Conservation (phyloP, 2,329 filamentous ascomycete species). For the Pseudogymnoascus verrucosus region DNA sequence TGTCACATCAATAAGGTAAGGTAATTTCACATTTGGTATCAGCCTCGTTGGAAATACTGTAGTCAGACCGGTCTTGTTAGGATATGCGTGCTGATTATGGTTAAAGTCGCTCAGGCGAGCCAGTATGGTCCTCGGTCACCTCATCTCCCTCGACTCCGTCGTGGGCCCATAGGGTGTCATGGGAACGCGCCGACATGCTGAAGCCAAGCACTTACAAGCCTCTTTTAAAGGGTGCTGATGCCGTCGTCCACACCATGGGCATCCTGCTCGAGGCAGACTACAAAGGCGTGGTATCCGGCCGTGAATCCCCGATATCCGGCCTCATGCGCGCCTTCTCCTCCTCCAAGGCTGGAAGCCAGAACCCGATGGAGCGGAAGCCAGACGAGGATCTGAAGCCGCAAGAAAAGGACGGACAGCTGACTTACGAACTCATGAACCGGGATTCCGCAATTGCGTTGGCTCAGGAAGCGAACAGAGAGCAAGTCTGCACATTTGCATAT, state of each 20-base stretch:
- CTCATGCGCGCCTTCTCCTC: slow-evolving; percentile 70
- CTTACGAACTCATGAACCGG: slow-evolving; percentile 96
- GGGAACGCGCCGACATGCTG: slow-evolving; percentile 84
- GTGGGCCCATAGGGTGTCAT: slow-evolving; percentile 77
- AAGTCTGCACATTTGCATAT: slow-evolving; percentile 68
- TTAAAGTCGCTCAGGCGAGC: slow-evolving; percentile 77
- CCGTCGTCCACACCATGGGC: slow-evolving; percentile 90
- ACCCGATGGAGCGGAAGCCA: slow-evolving; percentile 58
- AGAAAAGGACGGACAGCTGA: slow-evolving; percentile 67
- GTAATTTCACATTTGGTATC: background rate
- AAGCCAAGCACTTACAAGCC: slow-evolving; percentile 70
- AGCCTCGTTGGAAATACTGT: background rate
- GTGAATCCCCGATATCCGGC: slow-evolving; percentile 71
- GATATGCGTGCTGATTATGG: slow-evolving; percentile 4
- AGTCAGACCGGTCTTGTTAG: background rate
- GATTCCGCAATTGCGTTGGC: slow-evolving; percentile 80
- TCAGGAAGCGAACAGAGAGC: slow-evolving; percentile 59
- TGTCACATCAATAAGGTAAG: slow-evolving; percentile 83
- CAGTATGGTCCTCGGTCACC: slow-evolving; percentile 75
- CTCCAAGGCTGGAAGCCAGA: slow-evolving; percentile 53
- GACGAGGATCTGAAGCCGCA: slow-evolving; percentile 55
- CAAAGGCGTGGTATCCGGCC: slow-evolving; percentile 80
- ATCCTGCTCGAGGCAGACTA: slow-evolving; percentile 97
- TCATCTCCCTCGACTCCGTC: slow-evolving; percentile 54
- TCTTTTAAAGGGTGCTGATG: slow-evolving; percentile 68